Evolutionary conservation across 768 basidiomycete genomes (phyloP), one percentile per base, ranked within the genome.

Genomic region (Suillus hirtellus): DNA sequence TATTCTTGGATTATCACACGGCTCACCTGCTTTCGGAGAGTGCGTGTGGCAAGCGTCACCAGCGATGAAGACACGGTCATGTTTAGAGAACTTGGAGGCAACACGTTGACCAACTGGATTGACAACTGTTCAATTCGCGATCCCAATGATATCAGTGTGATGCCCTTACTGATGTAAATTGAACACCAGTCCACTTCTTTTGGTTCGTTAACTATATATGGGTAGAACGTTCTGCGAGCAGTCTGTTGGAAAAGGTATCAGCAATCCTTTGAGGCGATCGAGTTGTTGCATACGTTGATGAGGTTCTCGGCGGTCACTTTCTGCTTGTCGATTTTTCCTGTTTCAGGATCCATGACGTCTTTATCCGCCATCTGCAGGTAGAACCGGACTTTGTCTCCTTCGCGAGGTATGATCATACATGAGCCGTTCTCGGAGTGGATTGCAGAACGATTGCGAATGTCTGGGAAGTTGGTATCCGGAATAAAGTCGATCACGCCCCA

Each of bases 401-500:
- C 87, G 40, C 91, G 82, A 0, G 91, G 91, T 59, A 93, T 90
- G 52, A 90, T 70, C 86, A 92, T 88, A 63, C 87, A 85, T 0
- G 88, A 85, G 1, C 89, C 87, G 56, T 84, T 80, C 43, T 81
- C 79, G 0, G 90, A 91, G 72, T 92, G 90, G n/a, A 92, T 83
- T 0, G 77, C 85, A 56, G 78, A 78, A 66, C 79, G 81, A 62
- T 86, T 86, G 19, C 90, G 85, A 64, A 90, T 87, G 70, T 93
- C 90, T 0, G 92, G 92, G 64, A 92, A 90, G 69, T 92, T 78
- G 1, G 90, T 91, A n/a, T 86, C 81, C 0, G 88, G 88, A 31
- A 84, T 68, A 58, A 85, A 78, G 73, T 93, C 93, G 21, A 93
- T 75, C 3, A 94, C 92, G 3, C 93, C 93, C 93, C 93, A 95